These are phyloP conservation scores for Colletotrichum sp. DNA, from an alignment of 2,329 filamentous ascomycete genomes.

Conservation along the genomic window DNA sequence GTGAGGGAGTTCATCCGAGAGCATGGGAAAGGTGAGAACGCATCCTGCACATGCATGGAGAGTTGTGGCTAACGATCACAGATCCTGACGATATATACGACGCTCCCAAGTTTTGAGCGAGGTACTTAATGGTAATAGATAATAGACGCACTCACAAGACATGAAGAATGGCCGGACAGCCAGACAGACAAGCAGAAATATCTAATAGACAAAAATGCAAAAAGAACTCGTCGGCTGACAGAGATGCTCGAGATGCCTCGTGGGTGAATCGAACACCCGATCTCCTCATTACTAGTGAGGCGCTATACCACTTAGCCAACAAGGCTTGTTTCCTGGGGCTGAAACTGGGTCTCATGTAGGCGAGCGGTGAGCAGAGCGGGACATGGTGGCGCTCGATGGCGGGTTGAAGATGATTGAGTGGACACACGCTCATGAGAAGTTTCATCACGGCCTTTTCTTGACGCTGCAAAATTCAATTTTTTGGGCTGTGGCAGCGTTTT, in stretches of 20 bases:
- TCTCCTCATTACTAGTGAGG: constrained; percentile 26
- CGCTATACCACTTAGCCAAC: constrained; percentile 26
- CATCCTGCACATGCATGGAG: neutral
- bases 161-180: neutral
- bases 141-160: neutral
- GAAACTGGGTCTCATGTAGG: neutral
- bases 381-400: neutral
- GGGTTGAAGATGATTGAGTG: neutral
- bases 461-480: rapidly evolving
- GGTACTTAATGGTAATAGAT: neutral
- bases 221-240: rapidly evolving
- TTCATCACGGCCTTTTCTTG: neutral
- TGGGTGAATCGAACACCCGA: constrained; percentile 25
- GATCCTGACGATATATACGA: constrained; percentile 60
- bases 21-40: constrained; percentile 54
- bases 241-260: constrained; percentile 2
- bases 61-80: constrained; percentile 25
- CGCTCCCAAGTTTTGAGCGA: constrained; percentile 44
- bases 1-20: constrained; percentile 56
- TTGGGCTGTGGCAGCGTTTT: neutral
- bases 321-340: neutral
- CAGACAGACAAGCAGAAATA: neutral
- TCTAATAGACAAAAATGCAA: neutral
- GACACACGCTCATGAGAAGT: neutral
- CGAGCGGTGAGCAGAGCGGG: neutral